Conservation (phyloP, 306 rosid species). For the Betula pendula region DNA sequence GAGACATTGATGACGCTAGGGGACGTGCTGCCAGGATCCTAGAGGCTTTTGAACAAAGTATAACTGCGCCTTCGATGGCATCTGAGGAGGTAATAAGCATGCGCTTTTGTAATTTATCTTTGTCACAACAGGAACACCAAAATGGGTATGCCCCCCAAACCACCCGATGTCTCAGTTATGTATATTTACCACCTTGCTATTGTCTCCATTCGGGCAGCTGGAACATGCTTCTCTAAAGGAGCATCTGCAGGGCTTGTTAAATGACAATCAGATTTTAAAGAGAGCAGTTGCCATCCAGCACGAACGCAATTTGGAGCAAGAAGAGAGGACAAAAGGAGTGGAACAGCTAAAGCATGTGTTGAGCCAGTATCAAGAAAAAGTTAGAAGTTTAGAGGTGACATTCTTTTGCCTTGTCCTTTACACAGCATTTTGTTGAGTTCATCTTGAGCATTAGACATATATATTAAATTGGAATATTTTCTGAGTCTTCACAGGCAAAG, state of each 20-base stretch:
- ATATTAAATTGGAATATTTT: neutral
- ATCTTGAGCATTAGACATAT: neutral
- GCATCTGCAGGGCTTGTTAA: slow-evolving; percentile 39
- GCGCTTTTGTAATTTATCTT: neutral
- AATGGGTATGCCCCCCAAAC: neutral
- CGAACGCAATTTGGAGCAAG: slow-evolving; percentile 40
- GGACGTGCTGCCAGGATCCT: slow-evolving; percentile 40
- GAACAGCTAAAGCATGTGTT: slow-evolving; percentile 36
- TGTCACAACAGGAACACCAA: neutral
- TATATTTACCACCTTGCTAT: neutral
- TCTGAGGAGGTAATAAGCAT: slow-evolving; percentile 31
- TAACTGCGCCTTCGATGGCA: slow-evolving; percentile 25
- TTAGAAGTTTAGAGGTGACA: slow-evolving; percentile 37
- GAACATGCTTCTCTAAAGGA: slow-evolving; percentile 33
- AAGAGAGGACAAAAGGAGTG: slow-evolving; percentile 38
- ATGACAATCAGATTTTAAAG: slow-evolving; percentile 44
- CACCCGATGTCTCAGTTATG: neutral
- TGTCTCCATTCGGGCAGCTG: slow-evolving; percentile 25
- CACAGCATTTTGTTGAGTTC: neutral
- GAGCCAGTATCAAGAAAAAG: slow-evolving; percentile 42
- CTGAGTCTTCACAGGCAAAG: neutral
- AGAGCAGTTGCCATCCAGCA: slow-evolving; percentile 48
- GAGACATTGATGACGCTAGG: slow-evolving; percentile 34
- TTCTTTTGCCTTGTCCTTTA: neutral
- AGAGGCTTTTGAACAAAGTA: slow-evolving; percentile 38